Evolutionary conservation across 306 rosid genomes (phyloP), one percentile per base, ranked within the genome.

Genomic region (Pueraria montana): DNA sequence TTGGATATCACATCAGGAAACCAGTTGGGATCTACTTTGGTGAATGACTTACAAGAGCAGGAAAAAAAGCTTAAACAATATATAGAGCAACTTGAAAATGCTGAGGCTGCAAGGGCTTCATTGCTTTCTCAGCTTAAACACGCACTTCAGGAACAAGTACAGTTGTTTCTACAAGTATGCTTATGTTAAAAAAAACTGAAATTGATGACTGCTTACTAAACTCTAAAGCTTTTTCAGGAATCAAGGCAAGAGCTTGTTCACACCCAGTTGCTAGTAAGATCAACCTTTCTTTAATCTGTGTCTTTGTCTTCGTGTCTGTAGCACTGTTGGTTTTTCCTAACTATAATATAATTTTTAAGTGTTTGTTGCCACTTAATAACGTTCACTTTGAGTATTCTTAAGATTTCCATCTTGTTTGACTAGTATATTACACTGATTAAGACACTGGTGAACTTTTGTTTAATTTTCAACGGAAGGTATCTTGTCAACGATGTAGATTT

Each of bases 131-230:
- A 85, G 80, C 96, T 94, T 58, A 88, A 87, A 85, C 96, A 89
- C 80, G 98, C 97, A 43, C 93, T 94, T 85, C 96, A 86, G 72
- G 98, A 92, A 67, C 97, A 94, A 56, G 98, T 94, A 87, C 56
- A 80, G 69, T 71, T 42, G 63, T 77, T 53, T 86, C 69, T 72
- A 53, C 48, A 16, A 77, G 49, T 42, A 74, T 67, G 38, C 82
- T 58, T 68, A 61, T 70, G 12, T 61, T 50, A 72, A 64, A 32
- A 56, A 38, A 43, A 18, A 7, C 30, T 74, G 80, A 13, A 71
- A 26, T 81, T 72, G 45, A 4, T 68, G 73, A 77, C 40, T 80
- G 62, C 53, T 14, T 67, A 82, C 83, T 77, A 58, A 87, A 86
- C 43, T 46, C 66, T 59, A 56, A 68, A 65, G 42, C n/a, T 82